These are phyloP conservation scores for Saccharomyces hybrid DNA, from an alignment of 1,139 yeast genomes.

Conservation along the genomic window DNA sequence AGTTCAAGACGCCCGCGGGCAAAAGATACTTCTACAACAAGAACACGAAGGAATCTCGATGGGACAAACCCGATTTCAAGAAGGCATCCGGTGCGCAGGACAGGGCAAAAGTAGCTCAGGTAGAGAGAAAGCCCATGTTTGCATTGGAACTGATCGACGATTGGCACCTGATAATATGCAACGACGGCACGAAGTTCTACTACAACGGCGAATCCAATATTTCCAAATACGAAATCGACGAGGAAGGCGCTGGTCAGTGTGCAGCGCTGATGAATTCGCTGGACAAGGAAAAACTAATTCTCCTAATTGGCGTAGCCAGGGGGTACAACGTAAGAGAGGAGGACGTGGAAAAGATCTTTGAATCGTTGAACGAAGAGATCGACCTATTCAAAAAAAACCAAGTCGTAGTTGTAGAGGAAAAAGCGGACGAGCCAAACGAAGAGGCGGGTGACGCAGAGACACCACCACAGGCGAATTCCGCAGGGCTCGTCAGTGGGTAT, in stretches of 20 bases:
- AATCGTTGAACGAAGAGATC: conserved; percentile 16
- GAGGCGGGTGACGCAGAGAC: not conserved
- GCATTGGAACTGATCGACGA: conserved; percentile 17
- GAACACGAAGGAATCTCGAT: conserved; percentile 60
- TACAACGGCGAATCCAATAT: conserved; percentile 24
- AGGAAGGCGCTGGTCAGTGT: conserved; percentile 27
- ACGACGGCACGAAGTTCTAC: conserved; percentile 41
- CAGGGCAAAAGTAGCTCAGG: not conserved
- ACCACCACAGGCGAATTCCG: not conserved
- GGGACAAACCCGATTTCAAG: conserved; percentile 62
- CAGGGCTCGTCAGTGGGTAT: not conserved
- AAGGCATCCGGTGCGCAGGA: not conserved
- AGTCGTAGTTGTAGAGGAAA: conserved; percentile 4
- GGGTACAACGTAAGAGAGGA: conserved; percentile 30
- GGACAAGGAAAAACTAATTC: conserved; percentile 33
- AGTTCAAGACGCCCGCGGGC: conserved; percentile 57
- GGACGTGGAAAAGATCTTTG: conserved; percentile 17
- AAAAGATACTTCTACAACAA: conserved; percentile 63
- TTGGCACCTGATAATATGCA: conserved; percentile 40
- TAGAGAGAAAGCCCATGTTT: conserved; percentile 10
- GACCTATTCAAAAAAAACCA: conserved; percentile 3
- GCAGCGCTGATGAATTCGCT: conserved; percentile 26
- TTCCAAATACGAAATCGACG: not conserved
- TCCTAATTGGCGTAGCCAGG: conserved; percentile 40
- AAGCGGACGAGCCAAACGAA: not conserved